Evolutionary conservation across 2,329 filamentous ascomycete genomes (phyloP), one percentile per base, ranked within the genome.

Genomic region (Fusarium tjaetaba): DNA sequence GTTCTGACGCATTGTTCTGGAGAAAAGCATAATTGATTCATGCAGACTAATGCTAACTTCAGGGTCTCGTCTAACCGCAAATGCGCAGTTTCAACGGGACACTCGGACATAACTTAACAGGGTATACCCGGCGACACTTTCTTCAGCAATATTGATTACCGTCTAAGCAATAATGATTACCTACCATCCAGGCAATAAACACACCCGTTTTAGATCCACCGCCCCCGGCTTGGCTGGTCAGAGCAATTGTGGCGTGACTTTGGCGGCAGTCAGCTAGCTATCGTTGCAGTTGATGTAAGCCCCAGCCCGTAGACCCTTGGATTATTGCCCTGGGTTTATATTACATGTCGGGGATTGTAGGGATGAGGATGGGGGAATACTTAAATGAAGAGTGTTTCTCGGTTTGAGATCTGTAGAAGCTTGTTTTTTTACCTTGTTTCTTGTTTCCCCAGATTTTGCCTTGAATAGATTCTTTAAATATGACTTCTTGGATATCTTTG

Each of bases 401-500:
- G 11, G 22, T 52, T 26, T 32, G 16, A 38, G 36, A 39, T 39
- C n/a, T 14, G 11, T 48, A 14, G 26, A 53, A 45, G 30, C 32
- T 61, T 48, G 18, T 61, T 48, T 63, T 63, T 26, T 43, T 32
- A 41, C 51, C 11, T 41, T 55, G 7, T 55, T 36, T 51, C 30
- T 42, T 24, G 15, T 56, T 53, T 46, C 22, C 41, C 34, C 24
- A 22, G 24, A 22, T 38, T 38, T 43, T n/a, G 36, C 2, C 4
- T 1, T 11, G 16, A 18, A 39, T 30, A 59, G 5, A 7, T 3
- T 14, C 5, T 7, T 42, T 39, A 26, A 26, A 16, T 28, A 76
- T 74, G 69, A 61, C 42, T 57, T 66, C 58, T 65, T 74, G 65
- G 68, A 49, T 68, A 28, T 60, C 58, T 39, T 20, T 70, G 22